Conservation (phyloP, 177 flowering plant species). For the Vitis hybrid region DNA sequence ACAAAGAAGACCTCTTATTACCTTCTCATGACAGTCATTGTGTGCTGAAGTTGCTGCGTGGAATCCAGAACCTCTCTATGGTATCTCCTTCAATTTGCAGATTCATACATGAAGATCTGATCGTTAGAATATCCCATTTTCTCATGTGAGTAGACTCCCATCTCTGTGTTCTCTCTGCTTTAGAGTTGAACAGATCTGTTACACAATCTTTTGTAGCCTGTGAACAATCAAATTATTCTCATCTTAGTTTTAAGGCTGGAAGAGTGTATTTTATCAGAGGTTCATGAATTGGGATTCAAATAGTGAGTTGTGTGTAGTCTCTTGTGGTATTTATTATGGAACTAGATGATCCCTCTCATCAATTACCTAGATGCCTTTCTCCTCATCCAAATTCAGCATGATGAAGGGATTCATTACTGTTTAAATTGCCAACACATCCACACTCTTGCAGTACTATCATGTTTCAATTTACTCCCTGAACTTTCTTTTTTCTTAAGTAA, state of each 20-base stretch:
- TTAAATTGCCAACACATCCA: too few species aligned
- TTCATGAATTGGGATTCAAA: not conserved
- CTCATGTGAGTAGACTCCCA: not conserved
- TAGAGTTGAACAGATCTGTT: not conserved
- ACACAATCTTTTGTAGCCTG: not conserved
- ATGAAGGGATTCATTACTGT: too few species aligned
- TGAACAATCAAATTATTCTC: not conserved
- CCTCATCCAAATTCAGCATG: too few species aligned
- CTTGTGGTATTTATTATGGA: too few species aligned
- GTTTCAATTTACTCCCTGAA: too few species aligned
- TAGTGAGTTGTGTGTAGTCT: too few species aligned
- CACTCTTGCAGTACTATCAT: too few species aligned
- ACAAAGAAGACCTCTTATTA: not conserved
- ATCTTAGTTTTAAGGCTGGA: not conserved
- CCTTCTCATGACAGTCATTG: not conserved
- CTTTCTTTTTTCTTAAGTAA: too few species aligned
- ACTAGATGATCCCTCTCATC: too few species aligned
- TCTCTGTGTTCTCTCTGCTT: not conserved
- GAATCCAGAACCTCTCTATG: not conserved
- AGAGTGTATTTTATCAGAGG: not conserved
- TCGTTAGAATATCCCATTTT: not conserved
- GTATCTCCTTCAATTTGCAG: not conserved
- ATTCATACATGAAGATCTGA: not conserved
- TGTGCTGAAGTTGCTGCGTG: not conserved
- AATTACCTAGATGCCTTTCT: too few species aligned